phyloP scores from a whole-genome alignment of 352 stramenopile species.

The Thraustochytrium sp. region DNA sequence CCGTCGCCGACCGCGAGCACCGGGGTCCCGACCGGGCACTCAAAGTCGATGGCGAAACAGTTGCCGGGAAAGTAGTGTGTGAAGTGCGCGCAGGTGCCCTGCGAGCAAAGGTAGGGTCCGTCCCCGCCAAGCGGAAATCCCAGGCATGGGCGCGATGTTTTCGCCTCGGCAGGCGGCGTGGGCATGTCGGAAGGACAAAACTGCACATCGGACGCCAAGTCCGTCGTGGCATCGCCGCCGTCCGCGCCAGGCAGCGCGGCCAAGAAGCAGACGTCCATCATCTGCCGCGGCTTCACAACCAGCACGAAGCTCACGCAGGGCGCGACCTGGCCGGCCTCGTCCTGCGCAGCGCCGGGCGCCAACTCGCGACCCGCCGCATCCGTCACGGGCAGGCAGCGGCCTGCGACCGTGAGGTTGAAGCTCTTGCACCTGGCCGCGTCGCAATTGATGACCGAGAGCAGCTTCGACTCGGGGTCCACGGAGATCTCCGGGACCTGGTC shows the following conservation, averaged over 20 bases:
- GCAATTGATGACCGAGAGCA: slow-evolving; percentile 4
- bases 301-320: slow-evolving; percentile 27
- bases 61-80: slow-evolving; percentile 66
- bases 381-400: background rate
- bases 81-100: slow-evolving; percentile 58
- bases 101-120: slow-evolving; percentile 57
- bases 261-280: slow-evolving; percentile 38
- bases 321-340: background rate
- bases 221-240: background rate
- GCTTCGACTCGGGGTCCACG: background rate
- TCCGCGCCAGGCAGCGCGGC: background rate
- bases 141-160: background rate
- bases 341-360: background rate
- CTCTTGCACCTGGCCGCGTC: background rate
- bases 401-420: slow-evolving; percentile 15
- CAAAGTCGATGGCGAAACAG: slow-evolving; percentile 62
- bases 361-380: background rate
- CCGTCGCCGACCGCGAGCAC: slow-evolving; percentile 57
- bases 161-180: background rate
- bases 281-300: background rate
- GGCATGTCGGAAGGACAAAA: background rate
- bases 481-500: slow-evolving; percentile 31
- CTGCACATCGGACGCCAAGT: slow-evolving; percentile 5
- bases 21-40: slow-evolving; percentile 58
- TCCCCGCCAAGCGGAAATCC: background rate